Evolutionary conservation across 2,329 filamentous ascomycete species (phyloP).

Genomic region (Curvularia sp.): DNA sequence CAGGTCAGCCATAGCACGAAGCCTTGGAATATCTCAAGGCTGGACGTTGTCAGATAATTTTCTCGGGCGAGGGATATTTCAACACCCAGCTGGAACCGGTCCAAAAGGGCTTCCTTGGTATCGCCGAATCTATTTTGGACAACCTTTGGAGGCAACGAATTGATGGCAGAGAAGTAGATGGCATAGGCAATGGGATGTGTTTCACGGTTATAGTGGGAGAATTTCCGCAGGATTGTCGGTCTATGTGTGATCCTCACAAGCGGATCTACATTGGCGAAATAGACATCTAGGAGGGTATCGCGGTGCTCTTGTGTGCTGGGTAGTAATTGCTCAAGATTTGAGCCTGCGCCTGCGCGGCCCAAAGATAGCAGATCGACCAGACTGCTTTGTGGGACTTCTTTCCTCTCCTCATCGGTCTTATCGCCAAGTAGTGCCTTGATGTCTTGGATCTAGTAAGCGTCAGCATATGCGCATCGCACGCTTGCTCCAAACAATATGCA

Average conservation of each 20-base stretch:
- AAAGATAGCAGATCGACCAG: constrained; percentile 44
- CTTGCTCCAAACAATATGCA: background rate
- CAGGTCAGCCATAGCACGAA: constrained; percentile 50
- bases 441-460: constrained; percentile 44
- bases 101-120: constrained; percentile 42
- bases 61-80: constrained; percentile 47
- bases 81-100: constrained; percentile 44
- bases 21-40: constrained; percentile 47
- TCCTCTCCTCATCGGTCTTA: constrained; percentile 40
- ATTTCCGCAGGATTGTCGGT: constrained; percentile 40
- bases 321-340: constrained; percentile 38
- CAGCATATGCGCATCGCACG: background rate
- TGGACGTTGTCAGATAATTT: constrained; percentile 49
- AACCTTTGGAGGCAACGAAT: constrained; percentile 41
- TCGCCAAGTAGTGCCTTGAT: constrained; percentile 49
- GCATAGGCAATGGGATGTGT: constrained; percentile 46
- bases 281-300: constrained; percentile 45
- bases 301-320: constrained; percentile 41
- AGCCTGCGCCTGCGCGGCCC: constrained; percentile 39
- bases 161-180: constrained; percentile 48
- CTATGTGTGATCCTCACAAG: constrained; percentile 49
- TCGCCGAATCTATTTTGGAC: constrained; percentile 43
- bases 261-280: constrained; percentile 48
- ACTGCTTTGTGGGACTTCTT: constrained; percentile 38
- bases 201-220: constrained; percentile 37